Base-by-base conservation (phyloP, 257 asterid genomes). In the Cruciata laevipes region DNA sequence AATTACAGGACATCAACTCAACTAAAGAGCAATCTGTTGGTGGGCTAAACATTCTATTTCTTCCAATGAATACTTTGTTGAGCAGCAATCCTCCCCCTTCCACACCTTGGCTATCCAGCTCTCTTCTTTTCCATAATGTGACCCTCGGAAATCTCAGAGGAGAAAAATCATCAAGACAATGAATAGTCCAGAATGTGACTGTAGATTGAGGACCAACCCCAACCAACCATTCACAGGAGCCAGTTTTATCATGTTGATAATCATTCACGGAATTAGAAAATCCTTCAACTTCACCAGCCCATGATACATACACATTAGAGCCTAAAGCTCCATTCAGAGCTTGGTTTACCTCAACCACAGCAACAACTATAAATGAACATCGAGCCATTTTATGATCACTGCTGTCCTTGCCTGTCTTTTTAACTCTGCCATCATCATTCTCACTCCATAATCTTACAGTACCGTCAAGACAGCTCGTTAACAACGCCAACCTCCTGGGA, bases 81-180 rank as follows among this genome's bases (percentile, higher is more conserved):
- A 78, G 78, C 52, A 82, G 78, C 47, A 79, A 62, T 61, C 85
- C 79, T 62, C 86, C 74, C 25, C 79, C 71, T 74, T 79, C 85
- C 78, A 66, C 65, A 57, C 75, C 81, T 78, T 80, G 73, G 74
- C 74, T 47, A 67, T 27, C 60, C 56, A 78, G 69, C 64, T 88
- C 87, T 70, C 83, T 85, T 72, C 81, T 81, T 82, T 94, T 88
- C 95, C 96, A 90, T 80, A 86, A 74, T 23, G 87, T 86, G 74
- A 90, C 83, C 87, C 99, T 87, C 17, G 97, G 99, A 73, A 84
- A 84, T 83, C 99, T 86, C 70, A 82, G 76, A n/a, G 97, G 96
- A 78, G 92, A 82, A 83, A 80, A 81, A 76, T 86, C 95, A 82
- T 94, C 99, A 74, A 94, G 97, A 82, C 96, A 90, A 63, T 94